Conservation (phyloP, 352 stramenopile genomes). For the Phytophthora aleatoria region DNA sequence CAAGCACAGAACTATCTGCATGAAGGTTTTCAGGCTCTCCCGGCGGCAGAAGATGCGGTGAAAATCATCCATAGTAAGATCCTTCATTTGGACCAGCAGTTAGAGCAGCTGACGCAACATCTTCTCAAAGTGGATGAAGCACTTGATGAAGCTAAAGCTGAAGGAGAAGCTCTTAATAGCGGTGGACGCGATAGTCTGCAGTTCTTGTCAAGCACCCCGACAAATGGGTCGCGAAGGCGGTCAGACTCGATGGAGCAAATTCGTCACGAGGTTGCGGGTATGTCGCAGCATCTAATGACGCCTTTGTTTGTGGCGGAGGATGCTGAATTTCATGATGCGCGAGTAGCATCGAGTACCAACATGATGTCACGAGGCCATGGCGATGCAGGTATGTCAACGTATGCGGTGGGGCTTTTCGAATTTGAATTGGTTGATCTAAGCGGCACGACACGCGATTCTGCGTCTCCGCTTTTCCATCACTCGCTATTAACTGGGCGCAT, state of each 20-base stretch:
- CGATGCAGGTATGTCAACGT: slow-evolving; percentile 64
- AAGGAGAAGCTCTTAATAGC: slow-evolving; percentile 52
- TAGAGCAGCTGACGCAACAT: slow-evolving; percentile 67
- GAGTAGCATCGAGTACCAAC: slow-evolving; percentile 45
- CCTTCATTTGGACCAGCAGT: slow-evolving; percentile 71
- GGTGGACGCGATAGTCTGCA: slow-evolving; percentile 63
- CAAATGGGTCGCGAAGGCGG: slow-evolving; percentile 28
- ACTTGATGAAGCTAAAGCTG: slow-evolving; percentile 68
- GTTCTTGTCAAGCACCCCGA: slow-evolving; percentile 46
- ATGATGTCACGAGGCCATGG: slow-evolving; percentile 20
- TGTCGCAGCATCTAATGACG: slow-evolving; percentile 81
- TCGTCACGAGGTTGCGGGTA: slow-evolving; percentile 58
- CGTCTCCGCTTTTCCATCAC: slow-evolving; percentile 77
- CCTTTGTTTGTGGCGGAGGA: slow-evolving; percentile 82
- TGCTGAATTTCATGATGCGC: slow-evolving; percentile 85
- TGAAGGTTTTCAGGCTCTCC: slow-evolving; percentile 77
- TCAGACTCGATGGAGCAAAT: slow-evolving; percentile 66
- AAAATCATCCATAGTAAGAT: slow-evolving; percentile 87
- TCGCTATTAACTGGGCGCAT: slow-evolving; percentile 78
- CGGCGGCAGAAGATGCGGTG: slow-evolving; percentile 77
- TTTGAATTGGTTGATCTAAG: slow-evolving; percentile 88
- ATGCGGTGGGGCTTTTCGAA: slow-evolving; percentile 70
- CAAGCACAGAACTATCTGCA: slow-evolving; percentile 86
- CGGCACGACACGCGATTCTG: slow-evolving; percentile 58
- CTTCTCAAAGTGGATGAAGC: slow-evolving; percentile 75